These are phyloP conservation scores for Vinca major DNA, from an alignment of 305 asterid species.

Conservation along the genomic window DNA sequence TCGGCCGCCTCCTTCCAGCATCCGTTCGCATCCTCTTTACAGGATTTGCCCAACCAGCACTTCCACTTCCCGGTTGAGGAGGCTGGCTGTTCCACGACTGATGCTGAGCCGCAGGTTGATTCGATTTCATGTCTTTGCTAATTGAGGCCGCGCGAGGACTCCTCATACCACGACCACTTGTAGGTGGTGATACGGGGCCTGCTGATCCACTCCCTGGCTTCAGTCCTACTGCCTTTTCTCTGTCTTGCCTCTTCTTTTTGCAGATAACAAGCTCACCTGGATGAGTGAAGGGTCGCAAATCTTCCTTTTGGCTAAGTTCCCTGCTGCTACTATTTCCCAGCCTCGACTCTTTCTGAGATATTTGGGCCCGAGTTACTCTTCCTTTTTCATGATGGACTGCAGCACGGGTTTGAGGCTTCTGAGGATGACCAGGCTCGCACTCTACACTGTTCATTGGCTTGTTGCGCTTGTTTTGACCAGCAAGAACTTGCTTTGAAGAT, in stretches of 20 bases:
- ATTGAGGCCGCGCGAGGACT: slow-evolving; percentile 48
- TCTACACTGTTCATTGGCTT: slow-evolving; percentile 42
- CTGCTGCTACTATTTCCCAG: slow-evolving; percentile 42
- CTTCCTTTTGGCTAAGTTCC: slow-evolving; percentile 42
- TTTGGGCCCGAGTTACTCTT: slow-evolving; percentile 14
- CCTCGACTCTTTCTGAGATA: slow-evolving; percentile 46
- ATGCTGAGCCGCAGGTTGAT: slow-evolving; percentile 40
- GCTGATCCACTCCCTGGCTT: slow-evolving; percentile 46
- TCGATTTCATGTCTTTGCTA: slow-evolving; percentile 34
- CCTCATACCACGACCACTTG: slow-evolving; percentile 40
- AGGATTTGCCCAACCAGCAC: slow-evolving; percentile 95
- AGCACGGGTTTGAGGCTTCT: slow-evolving; percentile 52
- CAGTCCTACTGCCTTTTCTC: slow-evolving; percentile 54
- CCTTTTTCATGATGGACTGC: slow-evolving; percentile 45
- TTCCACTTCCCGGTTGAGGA: slow-evolving; percentile 52
- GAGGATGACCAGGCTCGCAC: slow-evolving; percentile 44
- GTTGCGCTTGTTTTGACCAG: slow-evolving; percentile 51
- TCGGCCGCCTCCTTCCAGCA: slow-evolving; percentile 78
- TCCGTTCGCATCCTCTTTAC: slow-evolving; percentile 88
- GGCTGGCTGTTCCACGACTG: slow-evolving; percentile 51
- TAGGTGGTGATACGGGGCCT: slow-evolving; percentile 54
- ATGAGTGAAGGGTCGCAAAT: slow-evolving; percentile 54
- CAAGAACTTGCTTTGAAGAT: slow-evolving; percentile 47
- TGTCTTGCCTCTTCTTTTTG: slow-evolving; percentile 91
- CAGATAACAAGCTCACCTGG: slow-evolving; percentile 89